Evolutionary conservation across 129 eudicot species (phyloP).

Genomic region (Heracleum sosnowskyi): DNA sequence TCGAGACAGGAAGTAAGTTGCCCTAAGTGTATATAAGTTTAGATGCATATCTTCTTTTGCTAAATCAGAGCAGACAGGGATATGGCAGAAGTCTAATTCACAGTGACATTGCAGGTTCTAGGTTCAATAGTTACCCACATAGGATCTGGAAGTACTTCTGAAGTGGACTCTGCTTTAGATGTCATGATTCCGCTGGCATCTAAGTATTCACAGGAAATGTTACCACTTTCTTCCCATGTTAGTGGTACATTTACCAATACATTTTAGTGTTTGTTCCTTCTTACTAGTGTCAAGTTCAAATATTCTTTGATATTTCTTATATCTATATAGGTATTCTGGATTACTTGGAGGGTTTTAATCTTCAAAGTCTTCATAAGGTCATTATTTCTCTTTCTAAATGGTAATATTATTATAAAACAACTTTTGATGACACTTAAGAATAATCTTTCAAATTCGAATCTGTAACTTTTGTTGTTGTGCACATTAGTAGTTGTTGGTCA

Average conservation of each 20-base stretch:
- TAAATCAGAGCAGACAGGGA: neutral
- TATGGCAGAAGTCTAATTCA: neutral
- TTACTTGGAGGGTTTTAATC: slow-evolving; percentile 64
- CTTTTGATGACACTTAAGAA: neutral
- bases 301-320: slow-evolving; percentile 8
- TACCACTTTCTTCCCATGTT: slow-evolving; percentile 60
- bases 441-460: neutral
- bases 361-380: slow-evolving; percentile 75
- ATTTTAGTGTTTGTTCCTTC: slow-evolving; percentile 1
- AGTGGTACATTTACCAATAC: slow-evolving; percentile 37
- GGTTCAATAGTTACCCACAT: slow-evolving; percentile 76
- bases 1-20: slow-evolving; percentile 79
- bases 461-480: slow-evolving; percentile 1
- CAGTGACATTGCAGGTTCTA: slow-evolving; percentile 37
- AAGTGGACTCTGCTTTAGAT: slow-evolving; percentile 71
- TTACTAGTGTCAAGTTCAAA: slow-evolving; percentile 12
- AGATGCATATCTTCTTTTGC: slow-evolving; percentile 6
- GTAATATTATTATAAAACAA: slow-evolving; percentile 6
- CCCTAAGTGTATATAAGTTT: neutral
- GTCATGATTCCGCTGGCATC: slow-evolving; percentile 69
- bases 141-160: slow-evolving; percentile 65
- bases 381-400: neutral
- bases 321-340: slow-evolving; percentile 57
- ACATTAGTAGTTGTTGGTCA: slow-evolving; percentile 8
- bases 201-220: slow-evolving; percentile 49